These are phyloP conservation scores for Artemisia princeps DNA, from an alignment of 140 eudicot genomes.

Conservation along the genomic window DNA sequence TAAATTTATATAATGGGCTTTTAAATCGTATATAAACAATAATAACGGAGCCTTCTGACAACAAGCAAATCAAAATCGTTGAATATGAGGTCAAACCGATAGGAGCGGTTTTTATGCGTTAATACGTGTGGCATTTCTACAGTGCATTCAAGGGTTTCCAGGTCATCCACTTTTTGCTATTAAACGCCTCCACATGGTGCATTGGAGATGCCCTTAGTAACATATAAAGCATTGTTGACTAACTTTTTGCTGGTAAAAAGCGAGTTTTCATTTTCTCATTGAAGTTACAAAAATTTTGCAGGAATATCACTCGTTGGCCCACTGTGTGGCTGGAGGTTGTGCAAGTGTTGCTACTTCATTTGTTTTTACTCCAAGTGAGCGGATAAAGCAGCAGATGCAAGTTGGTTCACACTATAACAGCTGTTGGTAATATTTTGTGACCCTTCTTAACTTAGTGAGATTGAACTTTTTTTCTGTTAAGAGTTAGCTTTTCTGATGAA, in stretches of 20 bases:
- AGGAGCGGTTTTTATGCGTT: too few relatives aligned
- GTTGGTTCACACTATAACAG: conserved; percentile 66
- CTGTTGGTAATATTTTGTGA: conserved; percentile 60
- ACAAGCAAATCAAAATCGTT: too few relatives aligned
- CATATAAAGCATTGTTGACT: not conserved
- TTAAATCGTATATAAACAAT: too few relatives aligned
- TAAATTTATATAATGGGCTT: too few relatives aligned
- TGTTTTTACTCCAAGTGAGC: conserved; percentile 92
- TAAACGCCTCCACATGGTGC: too few relatives aligned
- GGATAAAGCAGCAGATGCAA: conserved; percentile 98
- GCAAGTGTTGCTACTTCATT: conserved; percentile 96
- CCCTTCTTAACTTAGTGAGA: not conserved
- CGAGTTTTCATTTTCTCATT: not conserved
- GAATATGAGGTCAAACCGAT: too few relatives aligned
- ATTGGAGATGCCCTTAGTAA: too few relatives aligned
- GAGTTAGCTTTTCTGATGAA: not conserved
- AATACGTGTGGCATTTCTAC: too few relatives aligned
- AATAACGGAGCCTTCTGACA: too few relatives aligned
- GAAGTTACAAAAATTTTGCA: conserved; percentile 26
- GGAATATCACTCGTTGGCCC: conserved; percentile 87
- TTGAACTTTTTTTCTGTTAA: not conserved
- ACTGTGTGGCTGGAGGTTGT: conserved; percentile 86
- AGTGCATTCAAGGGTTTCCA: too few relatives aligned
- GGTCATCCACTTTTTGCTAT: too few relatives aligned
- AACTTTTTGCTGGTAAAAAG: conserved; percentile 1